phyloP scores from a whole-genome alignment of 352 stramenopile genomes.

The Blastocystis sp. region DNA sequence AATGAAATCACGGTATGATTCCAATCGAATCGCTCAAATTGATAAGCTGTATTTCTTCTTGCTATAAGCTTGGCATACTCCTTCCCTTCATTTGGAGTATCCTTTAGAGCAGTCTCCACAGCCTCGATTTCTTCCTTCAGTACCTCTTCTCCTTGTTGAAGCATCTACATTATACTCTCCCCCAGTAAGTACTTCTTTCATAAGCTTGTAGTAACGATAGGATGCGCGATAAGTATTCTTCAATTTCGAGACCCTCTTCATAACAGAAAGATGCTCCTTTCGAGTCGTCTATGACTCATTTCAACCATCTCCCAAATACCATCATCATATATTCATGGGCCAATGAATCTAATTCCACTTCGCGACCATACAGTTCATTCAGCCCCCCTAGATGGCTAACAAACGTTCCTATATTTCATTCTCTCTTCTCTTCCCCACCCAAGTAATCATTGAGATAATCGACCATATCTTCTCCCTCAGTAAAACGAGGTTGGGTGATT shows the following conservation, averaged over 20 bases:
- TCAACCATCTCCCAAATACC: not conserved
- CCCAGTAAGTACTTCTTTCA: not conserved
- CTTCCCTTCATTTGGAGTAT: not conserved
- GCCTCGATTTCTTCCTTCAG: not conserved
- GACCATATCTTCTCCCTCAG: not conserved
- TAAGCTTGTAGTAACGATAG: constrained; percentile 51
- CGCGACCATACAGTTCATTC: constrained; percentile 28
- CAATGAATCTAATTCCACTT: not conserved
- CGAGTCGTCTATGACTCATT: not conserved
- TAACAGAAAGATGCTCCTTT: not conserved
- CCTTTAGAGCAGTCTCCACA: not conserved
- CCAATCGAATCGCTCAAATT: constrained; percentile 5
- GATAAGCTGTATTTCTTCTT: not conserved
- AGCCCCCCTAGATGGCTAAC: constrained; percentile 1
- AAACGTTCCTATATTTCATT: not conserved
- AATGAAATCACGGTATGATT: not conserved
- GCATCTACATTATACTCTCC: not conserved
- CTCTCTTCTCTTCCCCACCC: not conserved
- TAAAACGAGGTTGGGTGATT: not conserved
- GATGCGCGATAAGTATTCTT: not conserved
- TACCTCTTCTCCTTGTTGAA: not conserved
- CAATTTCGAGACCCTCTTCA: constrained; percentile 11
- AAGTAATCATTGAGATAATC: constrained; percentile 24
- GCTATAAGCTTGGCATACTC: constrained; percentile 32
- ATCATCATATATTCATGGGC: constrained; percentile 9